phyloP scores from a whole-genome alignment of 768 basidiomycete species.

The Hemileccinum rubropunctum region DNA sequence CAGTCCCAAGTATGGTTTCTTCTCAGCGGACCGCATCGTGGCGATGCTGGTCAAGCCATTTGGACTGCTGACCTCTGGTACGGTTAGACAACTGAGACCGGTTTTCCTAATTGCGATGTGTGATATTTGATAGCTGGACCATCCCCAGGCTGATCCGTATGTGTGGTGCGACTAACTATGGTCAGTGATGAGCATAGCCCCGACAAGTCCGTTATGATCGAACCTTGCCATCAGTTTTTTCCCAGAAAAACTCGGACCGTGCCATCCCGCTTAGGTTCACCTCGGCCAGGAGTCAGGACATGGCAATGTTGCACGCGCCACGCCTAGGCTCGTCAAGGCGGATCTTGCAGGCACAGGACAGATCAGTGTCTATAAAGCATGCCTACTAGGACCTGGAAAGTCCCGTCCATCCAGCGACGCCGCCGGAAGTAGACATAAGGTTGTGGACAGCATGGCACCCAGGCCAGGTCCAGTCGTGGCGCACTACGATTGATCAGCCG shows the following conservation, averaged over 20 bases:
- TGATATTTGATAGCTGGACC: not conserved
- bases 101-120: constrained; percentile 9
- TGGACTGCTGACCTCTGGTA: constrained; percentile 14
- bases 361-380: not conserved
- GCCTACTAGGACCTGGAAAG: constrained; percentile 2
- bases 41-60: constrained; percentile 21
- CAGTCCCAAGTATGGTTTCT: constrained; percentile 11
- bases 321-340: constrained; percentile 1
- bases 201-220: constrained; percentile 28
- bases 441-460: constrained; percentile 8
- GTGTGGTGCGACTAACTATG: constrained; percentile 17
- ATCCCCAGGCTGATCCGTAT: constrained; percentile 4
- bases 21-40: constrained; percentile 19
- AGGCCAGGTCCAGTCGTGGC: constrained; percentile 15
- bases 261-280: constrained; percentile 7
- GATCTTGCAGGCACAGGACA: constrained; percentile 16
- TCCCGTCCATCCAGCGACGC: constrained; percentile 9
- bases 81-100: constrained; percentile 19
- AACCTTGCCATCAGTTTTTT: constrained; percentile 16
- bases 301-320: constrained; percentile 2
- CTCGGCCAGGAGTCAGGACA: constrained; percentile 2
- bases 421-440: constrained; percentile 14
- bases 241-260: constrained; percentile 17
- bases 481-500: constrained; percentile 6
- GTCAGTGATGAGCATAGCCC: constrained; percentile 29